Percentiles rank a stretch among this genome's conserved stretches.
Conservation (phyloP, 495 filamentous ascomycete genomes). For the Penicillium riverlandense region DNA sequence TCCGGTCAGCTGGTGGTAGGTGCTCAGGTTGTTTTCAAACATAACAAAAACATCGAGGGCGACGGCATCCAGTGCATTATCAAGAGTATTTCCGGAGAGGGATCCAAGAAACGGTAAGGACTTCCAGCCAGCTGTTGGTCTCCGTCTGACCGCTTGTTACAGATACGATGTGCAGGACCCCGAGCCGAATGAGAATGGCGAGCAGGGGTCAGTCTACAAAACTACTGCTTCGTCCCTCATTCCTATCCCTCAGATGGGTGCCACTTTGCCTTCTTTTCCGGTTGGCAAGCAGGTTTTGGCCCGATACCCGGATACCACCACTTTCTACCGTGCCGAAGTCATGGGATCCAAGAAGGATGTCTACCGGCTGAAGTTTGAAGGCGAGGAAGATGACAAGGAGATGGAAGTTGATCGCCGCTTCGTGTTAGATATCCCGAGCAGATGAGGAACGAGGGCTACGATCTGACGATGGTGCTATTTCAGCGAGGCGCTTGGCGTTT, state of each 20-base stretch:
- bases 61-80: conserved; percentile 87
- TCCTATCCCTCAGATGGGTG: conserved; percentile 60
- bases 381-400: conserved; percentile 76
- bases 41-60: conserved; percentile 57
- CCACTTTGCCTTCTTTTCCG: conserved; percentile 60
- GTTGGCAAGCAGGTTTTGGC: conserved; percentile 75
- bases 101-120: conserved; percentile 64
- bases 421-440: conserved; percentile 66
- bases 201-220: conserved; percentile 64
- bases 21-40: conserved; percentile 82
- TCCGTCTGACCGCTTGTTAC: conserved; percentile 5
- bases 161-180: conserved; percentile 93
- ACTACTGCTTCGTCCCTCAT: conserved; percentile 77
- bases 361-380: conserved; percentile 72
- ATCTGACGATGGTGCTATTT: conserved; percentile 23
- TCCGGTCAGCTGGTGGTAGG: conserved; percentile 54
- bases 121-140: not conserved
- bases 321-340: conserved; percentile 95
- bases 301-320: conserved; percentile 85
- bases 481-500: conserved; percentile 19
- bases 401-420: conserved; percentile 73
- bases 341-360: conserved; percentile 60
- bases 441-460: conserved; percentile 18
- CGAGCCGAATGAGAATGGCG: conserved; percentile 73
- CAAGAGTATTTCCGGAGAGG: conserved; percentile 74